A percentile compares a stretch with the other conserved stretches of the same genome.
These are phyloP conservation scores for Fusarium devonianum DNA, from an alignment of 2,329 filamentous ascomycete species.

Conservation along the genomic window DNA sequence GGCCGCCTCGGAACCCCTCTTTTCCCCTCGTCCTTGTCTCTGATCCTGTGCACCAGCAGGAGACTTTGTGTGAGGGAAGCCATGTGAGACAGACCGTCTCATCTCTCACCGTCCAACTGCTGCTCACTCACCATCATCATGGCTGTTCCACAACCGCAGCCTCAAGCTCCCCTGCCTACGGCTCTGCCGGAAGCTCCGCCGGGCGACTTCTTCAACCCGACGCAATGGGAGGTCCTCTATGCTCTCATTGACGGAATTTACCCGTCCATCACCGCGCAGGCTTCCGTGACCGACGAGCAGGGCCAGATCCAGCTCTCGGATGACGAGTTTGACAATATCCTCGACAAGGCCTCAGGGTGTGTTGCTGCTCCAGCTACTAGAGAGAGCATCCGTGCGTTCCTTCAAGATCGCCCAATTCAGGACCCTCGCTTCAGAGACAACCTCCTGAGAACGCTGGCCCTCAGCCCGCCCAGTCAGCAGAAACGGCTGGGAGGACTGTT, in stretches of 20 bases:
- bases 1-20: conserved; percentile 1
- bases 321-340: conserved; percentile 56
- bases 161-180: conserved; percentile 26
- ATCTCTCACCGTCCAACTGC: conserved; percentile 18
- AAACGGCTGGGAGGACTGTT: conserved; percentile 51
- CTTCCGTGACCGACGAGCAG: conserved; percentile 48
- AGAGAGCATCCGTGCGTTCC: conserved; percentile 58
- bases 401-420: conserved; percentile 59
- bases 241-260: conserved; percentile 66
- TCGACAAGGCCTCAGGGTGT: conserved; percentile 49
- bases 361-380: conserved; percentile 51
- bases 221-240: conserved; percentile 63
- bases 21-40: background rate
- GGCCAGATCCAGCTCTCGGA: conserved; percentile 57
- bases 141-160: conserved; percentile 30
- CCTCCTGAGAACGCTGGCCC: conserved; percentile 53
- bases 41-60: background rate
- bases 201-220: conserved; percentile 51
- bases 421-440: conserved; percentile 61
- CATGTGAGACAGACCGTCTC: conserved; percentile 28
- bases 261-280: conserved; percentile 61
- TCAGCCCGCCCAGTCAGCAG: conserved; percentile 44
- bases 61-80: conserved; percentile 21
- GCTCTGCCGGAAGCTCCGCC: conserved; percentile 41
- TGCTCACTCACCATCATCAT: conserved; percentile 12